These are phyloP conservation scores for Phytophthora citrophthora DNA, from an alignment of 352 stramenopile species.

Conservation along the genomic window DNA sequence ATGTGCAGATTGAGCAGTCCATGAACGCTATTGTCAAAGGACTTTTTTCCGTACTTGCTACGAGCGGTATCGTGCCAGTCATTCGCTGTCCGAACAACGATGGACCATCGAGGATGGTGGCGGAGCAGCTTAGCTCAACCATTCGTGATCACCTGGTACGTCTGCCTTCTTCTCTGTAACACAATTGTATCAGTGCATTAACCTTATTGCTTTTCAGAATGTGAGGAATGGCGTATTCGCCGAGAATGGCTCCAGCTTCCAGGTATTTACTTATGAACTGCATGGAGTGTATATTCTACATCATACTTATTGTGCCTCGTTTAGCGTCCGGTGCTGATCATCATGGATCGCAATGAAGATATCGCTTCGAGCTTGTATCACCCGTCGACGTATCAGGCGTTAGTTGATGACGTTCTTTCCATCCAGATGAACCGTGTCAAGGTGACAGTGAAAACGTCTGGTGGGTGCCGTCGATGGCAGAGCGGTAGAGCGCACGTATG, in stretches of 20 bases:
- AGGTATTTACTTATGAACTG: slow-evolving; percentile 41
- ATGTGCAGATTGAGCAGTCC: slow-evolving; percentile 82
- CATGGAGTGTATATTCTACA: background rate
- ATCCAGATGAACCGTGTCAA: slow-evolving; percentile 97
- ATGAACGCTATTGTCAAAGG: slow-evolving; percentile 75
- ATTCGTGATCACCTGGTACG: slow-evolving; percentile 80
- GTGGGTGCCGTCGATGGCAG: slow-evolving; percentile 34
- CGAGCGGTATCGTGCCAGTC: slow-evolving; percentile 93
- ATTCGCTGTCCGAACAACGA: slow-evolving; percentile 95
- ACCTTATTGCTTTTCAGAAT: slow-evolving; percentile 33
- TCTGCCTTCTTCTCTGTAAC: background rate
- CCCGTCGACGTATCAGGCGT: slow-evolving; percentile 92
- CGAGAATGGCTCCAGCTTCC: slow-evolving; percentile 66
- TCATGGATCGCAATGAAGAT: slow-evolving; percentile 98
- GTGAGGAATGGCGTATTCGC: slow-evolving; percentile 72
- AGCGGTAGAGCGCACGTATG: slow-evolving; percentile 72
- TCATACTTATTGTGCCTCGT: slow-evolving; percentile 2
- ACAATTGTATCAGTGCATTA: background rate
- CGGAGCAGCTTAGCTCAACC: slow-evolving; percentile 90
- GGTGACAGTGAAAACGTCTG: slow-evolving; percentile 78
- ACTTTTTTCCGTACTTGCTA: slow-evolving; percentile 95
- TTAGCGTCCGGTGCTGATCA: slow-evolving; percentile 94
- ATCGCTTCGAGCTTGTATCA: slow-evolving; percentile 96
- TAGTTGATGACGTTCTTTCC: slow-evolving; percentile 97
- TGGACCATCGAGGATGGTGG: slow-evolving; percentile 96